Percentiles rank a stretch among this genome's conserved stretches.
These are phyloP conservation scores for Blakeslea trispora DNA, from an alignment of 371 early-diverging fungal genomes.

Conservation along the genomic window DNA sequence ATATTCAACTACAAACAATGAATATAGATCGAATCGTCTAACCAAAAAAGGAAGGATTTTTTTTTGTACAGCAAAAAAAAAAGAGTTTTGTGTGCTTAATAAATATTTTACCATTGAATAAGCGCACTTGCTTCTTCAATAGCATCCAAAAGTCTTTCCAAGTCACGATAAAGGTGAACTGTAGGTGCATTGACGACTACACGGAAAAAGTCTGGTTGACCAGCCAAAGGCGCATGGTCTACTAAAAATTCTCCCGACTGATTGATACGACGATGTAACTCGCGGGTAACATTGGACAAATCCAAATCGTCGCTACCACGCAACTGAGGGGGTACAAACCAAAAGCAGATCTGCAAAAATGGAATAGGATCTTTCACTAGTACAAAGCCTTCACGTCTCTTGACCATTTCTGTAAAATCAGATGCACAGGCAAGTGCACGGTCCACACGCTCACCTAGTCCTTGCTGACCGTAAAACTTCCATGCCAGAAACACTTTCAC, in stretches of 20 bases:
- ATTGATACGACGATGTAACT: conserved; percentile 55
- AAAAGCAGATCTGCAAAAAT: conserved; percentile 69
- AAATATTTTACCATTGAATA: conserved; percentile 30
- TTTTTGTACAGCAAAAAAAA: too few species aligned
- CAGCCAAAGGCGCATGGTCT: conserved; percentile 64
- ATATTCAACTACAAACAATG: too few species aligned
- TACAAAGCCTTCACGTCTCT: conserved; percentile 31
- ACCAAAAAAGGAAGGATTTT: too few species aligned
- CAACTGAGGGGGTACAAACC: conserved; percentile 57
- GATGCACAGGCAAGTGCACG: conserved; percentile 49
- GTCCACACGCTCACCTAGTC: conserved; percentile 54
- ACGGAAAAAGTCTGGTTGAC: conserved; percentile 69
- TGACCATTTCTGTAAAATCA: conserved; percentile 41
- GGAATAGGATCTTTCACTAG: conserved; percentile 41
- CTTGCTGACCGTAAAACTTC: conserved; percentile 72
- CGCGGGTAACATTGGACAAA: conserved; percentile 51
- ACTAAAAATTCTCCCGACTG: conserved; percentile 60
- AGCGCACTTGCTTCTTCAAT: conserved; percentile 47
- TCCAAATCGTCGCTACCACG: conserved; percentile 30
- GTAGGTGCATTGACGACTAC: conserved; percentile 73
- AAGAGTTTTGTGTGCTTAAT: not conserved
- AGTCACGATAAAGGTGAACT: conserved; percentile 53
- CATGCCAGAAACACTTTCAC: conserved; percentile 83
- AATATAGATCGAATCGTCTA: too few species aligned
- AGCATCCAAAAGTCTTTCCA: conserved; percentile 56